Percentiles rank a stretch among this genome's conserved stretches.
Conservation (phyloP, 805 yeast genomes). For the Candida gorgasii region DNA sequence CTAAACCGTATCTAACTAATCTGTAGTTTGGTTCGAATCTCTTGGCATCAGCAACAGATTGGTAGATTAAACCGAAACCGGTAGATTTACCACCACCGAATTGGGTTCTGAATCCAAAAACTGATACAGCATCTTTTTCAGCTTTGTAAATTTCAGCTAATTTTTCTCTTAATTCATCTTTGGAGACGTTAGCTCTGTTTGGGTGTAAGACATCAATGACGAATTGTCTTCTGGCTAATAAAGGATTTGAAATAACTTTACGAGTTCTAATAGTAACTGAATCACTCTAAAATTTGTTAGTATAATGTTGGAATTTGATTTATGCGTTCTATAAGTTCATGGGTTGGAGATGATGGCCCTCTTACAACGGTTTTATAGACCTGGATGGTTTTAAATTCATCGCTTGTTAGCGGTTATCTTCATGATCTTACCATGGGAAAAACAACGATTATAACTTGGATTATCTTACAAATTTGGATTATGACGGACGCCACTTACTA, state of each 20-base stretch:
- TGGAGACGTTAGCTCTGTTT: conserved; percentile 98
- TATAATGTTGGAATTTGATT: conserved; percentile 8
- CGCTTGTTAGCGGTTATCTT: too few species aligned
- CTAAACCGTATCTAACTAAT: conserved; percentile 98
- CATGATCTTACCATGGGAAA: not conserved
- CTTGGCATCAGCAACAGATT: conserved; percentile 96
- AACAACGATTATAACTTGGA: not conserved
- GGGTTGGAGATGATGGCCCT: too few species aligned
- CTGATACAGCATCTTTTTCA: conserved; percentile 93
- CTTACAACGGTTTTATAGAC: too few species aligned
- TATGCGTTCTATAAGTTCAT: too few species aligned
- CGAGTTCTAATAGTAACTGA: conserved; percentile 99
- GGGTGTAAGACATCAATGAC: conserved; percentile 99
- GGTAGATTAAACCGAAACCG: conserved; percentile 99
- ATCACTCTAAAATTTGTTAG: conserved; percentile 73
- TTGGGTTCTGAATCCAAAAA: conserved; percentile 99
- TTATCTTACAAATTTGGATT: not conserved
- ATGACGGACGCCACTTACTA: not conserved
- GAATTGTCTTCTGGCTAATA: conserved; percentile 98
- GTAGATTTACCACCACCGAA: conserved; percentile 99
- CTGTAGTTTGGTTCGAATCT: conserved; percentile 99
- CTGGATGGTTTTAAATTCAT: too few species aligned
- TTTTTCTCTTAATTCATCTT: conserved; percentile 97
- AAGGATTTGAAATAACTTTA: conserved; percentile 98
- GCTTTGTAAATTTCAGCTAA: conserved; percentile 86